Percentiles rank a stretch among this genome's conserved stretches.
These are phyloP conservation scores for Dentipellis fragilis DNA, from an alignment of 768 basidiomycete species.

Conservation along the genomic window DNA sequence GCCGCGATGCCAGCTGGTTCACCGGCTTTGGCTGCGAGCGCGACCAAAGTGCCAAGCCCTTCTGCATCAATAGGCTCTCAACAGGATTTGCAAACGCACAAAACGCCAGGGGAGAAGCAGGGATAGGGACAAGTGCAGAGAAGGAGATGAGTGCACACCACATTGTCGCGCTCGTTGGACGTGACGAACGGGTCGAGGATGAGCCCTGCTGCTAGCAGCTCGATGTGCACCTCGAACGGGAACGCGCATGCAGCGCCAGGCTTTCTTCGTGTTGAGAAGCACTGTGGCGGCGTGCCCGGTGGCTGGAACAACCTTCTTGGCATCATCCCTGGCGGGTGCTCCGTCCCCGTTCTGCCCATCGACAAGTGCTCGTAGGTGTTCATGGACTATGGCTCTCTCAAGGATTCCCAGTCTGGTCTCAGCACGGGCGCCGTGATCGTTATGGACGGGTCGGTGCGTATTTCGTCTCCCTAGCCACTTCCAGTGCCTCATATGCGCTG, in stretches of 20 bases:
- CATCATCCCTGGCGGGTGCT: constrained; percentile 90
- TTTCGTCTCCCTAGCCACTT: neutral
- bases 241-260: constrained; percentile 35
- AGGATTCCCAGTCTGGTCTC: constrained; percentile 89
- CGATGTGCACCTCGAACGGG: constrained; percentile 84
- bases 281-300: constrained; percentile 89
- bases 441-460: constrained; percentile 83
- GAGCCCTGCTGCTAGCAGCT: constrained; percentile 58
- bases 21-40: constrained; percentile 84
- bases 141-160: constrained; percentile 63
- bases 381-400: constrained; percentile 98
- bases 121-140: neutral
- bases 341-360: constrained; percentile 87
- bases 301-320: constrained; percentile 97
- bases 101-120: constrained; percentile 1
- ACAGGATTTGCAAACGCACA: constrained; percentile 74
- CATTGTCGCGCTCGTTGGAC: constrained; percentile 42
- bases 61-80: constrained; percentile 95
- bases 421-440: constrained; percentile 98
- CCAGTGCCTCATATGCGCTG: neutral
- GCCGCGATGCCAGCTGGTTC: constrained; percentile 87
- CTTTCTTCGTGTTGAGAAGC: constrained; percentile 52
- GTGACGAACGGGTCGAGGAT: constrained; percentile 74
- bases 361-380: constrained; percentile 73
- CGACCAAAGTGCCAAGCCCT: constrained; percentile 95